Evolutionary conservation across 345 rosid genomes (phyloP).

Genomic region (Combretum micranthum): DNA sequence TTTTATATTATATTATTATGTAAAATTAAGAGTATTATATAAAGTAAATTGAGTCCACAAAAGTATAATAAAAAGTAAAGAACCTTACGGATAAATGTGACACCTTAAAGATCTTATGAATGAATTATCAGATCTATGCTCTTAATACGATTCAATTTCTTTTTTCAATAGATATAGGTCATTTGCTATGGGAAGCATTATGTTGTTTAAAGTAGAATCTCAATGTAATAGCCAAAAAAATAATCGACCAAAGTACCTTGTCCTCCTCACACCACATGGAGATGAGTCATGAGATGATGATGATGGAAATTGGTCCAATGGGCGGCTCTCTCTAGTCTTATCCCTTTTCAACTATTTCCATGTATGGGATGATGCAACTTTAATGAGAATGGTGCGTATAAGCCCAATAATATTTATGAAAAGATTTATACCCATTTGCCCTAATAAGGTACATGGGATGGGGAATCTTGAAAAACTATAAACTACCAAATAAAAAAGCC

Average conservation of each 20-base stretch:
- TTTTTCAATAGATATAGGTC: no score
- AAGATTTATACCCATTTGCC: not conserved
- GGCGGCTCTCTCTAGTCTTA: slow-evolving; percentile 17
- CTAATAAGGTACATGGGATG: not conserved
- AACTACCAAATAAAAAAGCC: not conserved
- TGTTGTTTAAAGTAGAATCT: not conserved
- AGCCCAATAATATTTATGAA: no score
- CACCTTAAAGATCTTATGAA: no score
- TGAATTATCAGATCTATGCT: no score
- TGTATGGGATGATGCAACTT: slow-evolving; percentile 11
- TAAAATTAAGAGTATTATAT: no score
- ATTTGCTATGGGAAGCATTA: no score
- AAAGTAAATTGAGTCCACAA: no score
- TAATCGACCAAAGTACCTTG: not conserved
- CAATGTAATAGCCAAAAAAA: not conserved
- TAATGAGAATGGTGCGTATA: not conserved
- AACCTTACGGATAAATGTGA: no score
- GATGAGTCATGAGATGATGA: slow-evolving; percentile 14
- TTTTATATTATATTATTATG: no score
- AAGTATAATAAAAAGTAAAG: no score
- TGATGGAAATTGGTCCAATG: slow-evolving; percentile 13
- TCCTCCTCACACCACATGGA: not conserved
- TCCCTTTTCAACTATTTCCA: slow-evolving; percentile 5
- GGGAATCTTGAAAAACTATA: slow-evolving; percentile 6
- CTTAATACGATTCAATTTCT: no score